Conservation (phyloP, 2,329 filamentous ascomycete genomes). For the Colletotrichum incanum region DNA sequence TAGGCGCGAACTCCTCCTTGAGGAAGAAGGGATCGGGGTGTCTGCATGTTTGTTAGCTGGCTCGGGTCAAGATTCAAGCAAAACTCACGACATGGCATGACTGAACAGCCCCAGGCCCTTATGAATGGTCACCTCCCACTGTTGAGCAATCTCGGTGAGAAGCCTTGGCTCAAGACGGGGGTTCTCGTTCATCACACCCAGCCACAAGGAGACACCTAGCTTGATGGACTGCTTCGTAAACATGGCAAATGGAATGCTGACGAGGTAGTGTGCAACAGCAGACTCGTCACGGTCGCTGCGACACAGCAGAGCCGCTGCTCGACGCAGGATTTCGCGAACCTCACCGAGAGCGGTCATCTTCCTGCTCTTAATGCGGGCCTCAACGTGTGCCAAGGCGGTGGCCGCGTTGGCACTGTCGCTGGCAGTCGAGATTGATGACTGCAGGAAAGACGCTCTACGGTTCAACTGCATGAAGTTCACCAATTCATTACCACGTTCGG, state of each 20-base stretch:
- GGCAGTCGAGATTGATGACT: conserved; percentile 65
- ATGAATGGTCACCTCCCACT: conserved; percentile 90
- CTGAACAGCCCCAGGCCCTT: conserved; percentile 87
- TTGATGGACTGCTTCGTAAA: conserved; percentile 98
- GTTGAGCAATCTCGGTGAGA: conserved; percentile 87
- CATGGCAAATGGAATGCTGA: conserved; percentile 91
- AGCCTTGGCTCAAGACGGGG: conserved; percentile 89
- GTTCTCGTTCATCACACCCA: conserved; percentile 97
- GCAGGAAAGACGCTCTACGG: conserved; percentile 67
- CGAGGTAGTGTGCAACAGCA: conserved; percentile 87
- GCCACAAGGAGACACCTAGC: conserved; percentile 94
- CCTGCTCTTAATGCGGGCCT: conserved; percentile 78
- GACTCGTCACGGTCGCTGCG: conserved; percentile 82
- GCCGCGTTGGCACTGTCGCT: conserved; percentile 72
- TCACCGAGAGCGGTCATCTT: conserved; percentile 81
- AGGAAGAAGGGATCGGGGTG: conserved; percentile 91
- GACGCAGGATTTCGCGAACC: conserved; percentile 84
- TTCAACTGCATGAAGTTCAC: conserved; percentile 72
- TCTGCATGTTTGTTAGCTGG: conserved; percentile 56
- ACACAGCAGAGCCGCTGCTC: conserved; percentile 90
- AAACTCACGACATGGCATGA: conserved; percentile 72
- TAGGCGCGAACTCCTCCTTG: conserved; percentile 93
- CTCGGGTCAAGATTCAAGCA: background rate
- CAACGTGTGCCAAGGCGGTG: conserved; percentile 80
- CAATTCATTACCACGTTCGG: conserved; percentile 78